Evolutionary conservation across 73 alveolate genomes (phyloP).

Genomic region (Uronychia setigera): DNA sequence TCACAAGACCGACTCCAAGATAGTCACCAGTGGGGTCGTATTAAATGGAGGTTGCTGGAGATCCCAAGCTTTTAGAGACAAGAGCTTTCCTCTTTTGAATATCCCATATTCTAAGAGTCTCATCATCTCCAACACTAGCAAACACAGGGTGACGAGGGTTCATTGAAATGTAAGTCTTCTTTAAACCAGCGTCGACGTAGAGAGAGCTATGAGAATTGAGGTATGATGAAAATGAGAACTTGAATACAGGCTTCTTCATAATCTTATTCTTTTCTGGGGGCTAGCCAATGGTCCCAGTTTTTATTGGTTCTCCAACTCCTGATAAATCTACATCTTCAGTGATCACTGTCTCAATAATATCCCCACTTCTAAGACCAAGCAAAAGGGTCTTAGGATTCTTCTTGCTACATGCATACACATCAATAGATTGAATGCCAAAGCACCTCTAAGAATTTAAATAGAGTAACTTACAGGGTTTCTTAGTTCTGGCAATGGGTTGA

Average conservation of each 20-base stretch:
- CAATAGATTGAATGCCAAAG: conserved; percentile 58
- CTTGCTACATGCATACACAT: conserved; percentile 60
- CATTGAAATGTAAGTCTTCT: conserved; percentile 68
- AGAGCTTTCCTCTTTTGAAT: conserved; percentile 75
- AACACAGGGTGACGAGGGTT: conserved; percentile 73
- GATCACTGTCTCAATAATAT: conserved; percentile 47
- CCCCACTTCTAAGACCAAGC: conserved; percentile 67
- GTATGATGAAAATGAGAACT: conserved; percentile 13
- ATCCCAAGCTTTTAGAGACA: conserved; percentile 84
- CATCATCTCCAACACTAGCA: conserved; percentile 94
- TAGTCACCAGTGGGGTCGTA: conserved; percentile 94
- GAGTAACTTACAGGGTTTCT: conserved; percentile 24
- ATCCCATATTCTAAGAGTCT: conserved; percentile 90
- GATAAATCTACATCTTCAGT: conserved; percentile 25
- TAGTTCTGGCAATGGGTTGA: conserved; percentile 41
- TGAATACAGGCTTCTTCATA: conserved; percentile 7
- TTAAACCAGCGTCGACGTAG: conserved; percentile 35
- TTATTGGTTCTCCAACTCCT: conserved; percentile 15
- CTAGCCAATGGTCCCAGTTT: conserved; percentile 2
- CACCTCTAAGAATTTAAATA: conserved; percentile 26
- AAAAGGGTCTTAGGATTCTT: conserved; percentile 56
- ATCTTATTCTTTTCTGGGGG: neutral
- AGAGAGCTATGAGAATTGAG: conserved; percentile 57
- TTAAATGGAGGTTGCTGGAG: conserved; percentile 81
- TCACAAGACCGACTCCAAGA: conserved; percentile 87